phyloP scores from a whole-genome alignment of 306 rosid species.

The Quercus gilva region DNA sequence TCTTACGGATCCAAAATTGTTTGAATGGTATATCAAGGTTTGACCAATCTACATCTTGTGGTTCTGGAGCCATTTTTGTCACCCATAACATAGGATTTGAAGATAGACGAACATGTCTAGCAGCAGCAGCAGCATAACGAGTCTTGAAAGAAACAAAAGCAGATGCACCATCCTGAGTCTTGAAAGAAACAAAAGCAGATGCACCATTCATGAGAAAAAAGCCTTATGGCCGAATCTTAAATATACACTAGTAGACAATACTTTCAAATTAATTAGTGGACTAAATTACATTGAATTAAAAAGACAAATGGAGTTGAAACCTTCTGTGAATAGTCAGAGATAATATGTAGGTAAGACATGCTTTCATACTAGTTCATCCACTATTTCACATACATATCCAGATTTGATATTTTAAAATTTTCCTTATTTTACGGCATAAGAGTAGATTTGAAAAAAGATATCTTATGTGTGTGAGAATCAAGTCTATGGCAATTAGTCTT shows the following conservation, averaged over 20 bases:
- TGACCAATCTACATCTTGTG: slow-evolving; percentile 86
- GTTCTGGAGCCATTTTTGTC: slow-evolving; percentile 84
- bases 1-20: slow-evolving; percentile 89
- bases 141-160: slow-evolving; percentile 93
- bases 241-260: not conserved
- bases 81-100: slow-evolving; percentile 97
- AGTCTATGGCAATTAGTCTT: not conserved
- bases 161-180: slow-evolving; percentile 71
- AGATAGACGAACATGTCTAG: slow-evolving; percentile 72
- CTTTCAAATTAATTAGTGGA: not conserved
- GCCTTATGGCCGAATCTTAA: too few species aligned
- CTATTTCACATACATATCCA: too few species aligned
- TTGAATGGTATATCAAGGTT: slow-evolving; percentile 80
- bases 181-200: not conserved
- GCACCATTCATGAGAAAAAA: too few species aligned
- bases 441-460: too few species aligned
- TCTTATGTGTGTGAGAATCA: not conserved
- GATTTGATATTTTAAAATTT: too few species aligned
- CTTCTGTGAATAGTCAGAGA: not conserved
- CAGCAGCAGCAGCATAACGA: slow-evolving; percentile 69
- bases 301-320: not conserved
- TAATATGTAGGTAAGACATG: not conserved
- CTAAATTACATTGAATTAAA: not conserved
- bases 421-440: too few species aligned
- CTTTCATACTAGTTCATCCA: too few species aligned